Evolutionary conservation across 2,329 filamentous ascomycete species (phyloP).

Genomic region (Venturia oleaginea): DNA sequence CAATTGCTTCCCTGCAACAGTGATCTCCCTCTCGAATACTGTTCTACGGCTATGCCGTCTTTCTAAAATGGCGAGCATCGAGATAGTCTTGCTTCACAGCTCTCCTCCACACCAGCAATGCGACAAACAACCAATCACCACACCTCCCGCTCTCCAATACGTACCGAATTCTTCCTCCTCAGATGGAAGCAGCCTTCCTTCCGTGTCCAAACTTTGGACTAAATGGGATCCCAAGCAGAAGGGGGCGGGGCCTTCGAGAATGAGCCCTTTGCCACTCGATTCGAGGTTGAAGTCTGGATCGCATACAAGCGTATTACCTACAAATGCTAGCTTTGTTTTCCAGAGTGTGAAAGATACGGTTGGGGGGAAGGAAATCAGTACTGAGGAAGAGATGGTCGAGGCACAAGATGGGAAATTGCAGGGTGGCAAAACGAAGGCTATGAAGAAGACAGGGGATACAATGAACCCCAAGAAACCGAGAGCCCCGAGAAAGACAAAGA

Average conservation of each 20-base stretch:
- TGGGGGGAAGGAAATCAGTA: not conserved
- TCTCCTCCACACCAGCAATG: constrained; percentile 1
- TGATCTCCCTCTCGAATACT: not conserved
- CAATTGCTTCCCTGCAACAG: not conserved
- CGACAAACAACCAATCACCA: not conserved
- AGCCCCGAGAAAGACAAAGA: not conserved
- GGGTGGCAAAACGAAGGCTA: not conserved
- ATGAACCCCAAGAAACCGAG: not conserved
- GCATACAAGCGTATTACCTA: not conserved
- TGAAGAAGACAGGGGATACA: not conserved
- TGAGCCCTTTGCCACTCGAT: not conserved
- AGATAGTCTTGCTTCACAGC: constrained; percentile 3
- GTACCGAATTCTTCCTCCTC: constrained; percentile 1
- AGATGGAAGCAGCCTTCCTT: not conserved
- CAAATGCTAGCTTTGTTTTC: not conserved
- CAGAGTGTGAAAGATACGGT: not conserved
- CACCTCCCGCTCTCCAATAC: not conserved
- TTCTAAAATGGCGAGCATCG: not conserved
- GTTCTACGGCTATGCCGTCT: constrained; percentile 1
- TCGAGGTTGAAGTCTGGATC: not conserved
- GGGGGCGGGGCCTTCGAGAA: not conserved
- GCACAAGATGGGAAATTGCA: not conserved
- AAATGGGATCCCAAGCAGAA: not conserved
- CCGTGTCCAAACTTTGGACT: not conserved
- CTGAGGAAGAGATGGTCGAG: not conserved